A percentile compares a stretch with the other conserved stretches of the same genome.
Conservation (phyloP, 495 filamentous ascomycete genomes). For the Xylaria cubensis region DNA sequence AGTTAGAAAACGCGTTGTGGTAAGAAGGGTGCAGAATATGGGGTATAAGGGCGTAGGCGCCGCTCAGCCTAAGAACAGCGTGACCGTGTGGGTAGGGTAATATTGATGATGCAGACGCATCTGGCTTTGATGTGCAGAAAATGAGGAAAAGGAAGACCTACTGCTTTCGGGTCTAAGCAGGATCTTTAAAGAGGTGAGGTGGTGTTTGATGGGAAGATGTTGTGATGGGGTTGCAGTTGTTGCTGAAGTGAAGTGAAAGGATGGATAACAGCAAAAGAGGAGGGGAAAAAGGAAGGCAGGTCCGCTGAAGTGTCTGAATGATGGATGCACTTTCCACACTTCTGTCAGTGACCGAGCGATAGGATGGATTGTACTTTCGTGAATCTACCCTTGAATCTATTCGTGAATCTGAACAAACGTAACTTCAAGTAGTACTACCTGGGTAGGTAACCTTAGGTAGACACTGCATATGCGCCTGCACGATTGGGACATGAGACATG, state of each 20-base stretch:
- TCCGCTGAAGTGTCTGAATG: neutral
- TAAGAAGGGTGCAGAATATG: neutral
- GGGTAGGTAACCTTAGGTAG: neutral
- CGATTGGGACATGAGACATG: constrained; percentile 3
- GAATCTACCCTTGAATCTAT: neutral
- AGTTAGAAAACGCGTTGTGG: neutral
- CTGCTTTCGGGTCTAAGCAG: neutral
- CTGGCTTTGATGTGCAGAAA: neutral
- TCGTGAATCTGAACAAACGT: neutral
- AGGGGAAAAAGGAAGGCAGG: neutral
- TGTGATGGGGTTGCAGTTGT: neutral
- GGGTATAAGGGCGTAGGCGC: neutral
- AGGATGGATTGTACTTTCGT: neutral
- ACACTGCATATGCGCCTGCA: neutral
- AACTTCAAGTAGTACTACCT: neutral
- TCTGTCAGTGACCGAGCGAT: neutral
- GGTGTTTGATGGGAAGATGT: neutral
- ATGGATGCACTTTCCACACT: neutral
- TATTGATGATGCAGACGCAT: constrained; percentile 6
- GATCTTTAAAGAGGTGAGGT: neutral
- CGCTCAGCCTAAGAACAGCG: neutral
- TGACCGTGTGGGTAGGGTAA: neutral
- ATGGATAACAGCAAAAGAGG: neutral
- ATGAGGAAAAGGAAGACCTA: neutral
- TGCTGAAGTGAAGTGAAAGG: neutral